Conservation (phyloP, 345 rosid genomes). For the Cochlearia excelsa region DNA sequence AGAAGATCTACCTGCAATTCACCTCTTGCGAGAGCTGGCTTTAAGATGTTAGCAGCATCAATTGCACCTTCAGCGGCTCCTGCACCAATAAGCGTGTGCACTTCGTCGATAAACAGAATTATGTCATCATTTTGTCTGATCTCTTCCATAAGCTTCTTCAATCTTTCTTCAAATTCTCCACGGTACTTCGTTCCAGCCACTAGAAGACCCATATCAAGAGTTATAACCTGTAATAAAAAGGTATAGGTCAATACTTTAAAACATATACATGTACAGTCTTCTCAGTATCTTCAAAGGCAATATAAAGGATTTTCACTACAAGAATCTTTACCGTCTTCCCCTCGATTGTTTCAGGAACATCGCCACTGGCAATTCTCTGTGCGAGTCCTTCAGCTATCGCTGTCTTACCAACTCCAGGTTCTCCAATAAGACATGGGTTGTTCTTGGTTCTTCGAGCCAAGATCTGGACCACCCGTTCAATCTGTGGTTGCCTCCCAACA, state of each 20-base stretch:
- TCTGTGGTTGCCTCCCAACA: constrained; percentile 92
- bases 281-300: no score
- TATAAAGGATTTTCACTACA: not conserved
- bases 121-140: not conserved
- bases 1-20: not conserved
- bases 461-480: constrained; percentile 89
- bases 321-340: not conserved
- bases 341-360: constrained; percentile 73
- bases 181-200: not conserved
- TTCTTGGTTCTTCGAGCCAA: constrained; percentile 92
- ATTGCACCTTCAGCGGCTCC: not conserved
- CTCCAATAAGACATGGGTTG: constrained; percentile 95
- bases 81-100: not conserved
- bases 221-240: not conserved
- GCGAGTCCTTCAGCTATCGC: constrained; percentile 99
- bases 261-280: no score
- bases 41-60: not conserved
- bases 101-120: not conserved
- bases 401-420: constrained; percentile 97
- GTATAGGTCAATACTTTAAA: no score
- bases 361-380: constrained; percentile 78
- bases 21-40: not conserved
- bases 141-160: not conserved
- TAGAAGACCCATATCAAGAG: not conserved
- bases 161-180: not conserved